phyloP scores from a whole-genome alignment of 257 asterid species.

The Nicotiana attenuata region DNA sequence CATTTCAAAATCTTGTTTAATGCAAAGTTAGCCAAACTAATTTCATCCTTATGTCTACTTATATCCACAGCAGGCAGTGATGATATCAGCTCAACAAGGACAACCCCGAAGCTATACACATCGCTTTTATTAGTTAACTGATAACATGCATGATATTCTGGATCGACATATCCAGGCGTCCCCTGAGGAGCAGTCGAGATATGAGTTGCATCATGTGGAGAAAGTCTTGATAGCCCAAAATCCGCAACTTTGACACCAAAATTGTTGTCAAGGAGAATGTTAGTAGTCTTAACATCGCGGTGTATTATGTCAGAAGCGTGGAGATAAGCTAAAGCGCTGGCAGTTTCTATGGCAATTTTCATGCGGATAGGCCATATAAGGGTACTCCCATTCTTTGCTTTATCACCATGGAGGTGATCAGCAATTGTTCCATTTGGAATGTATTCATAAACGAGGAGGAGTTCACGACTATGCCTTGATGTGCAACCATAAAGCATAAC shows the following conservation, averaged over 20 bases:
- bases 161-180: constrained; percentile 57
- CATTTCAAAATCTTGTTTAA: constrained; percentile 30
- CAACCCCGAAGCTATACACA: constrained; percentile 59
- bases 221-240: constrained; percentile 51
- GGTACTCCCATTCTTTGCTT: constrained; percentile 4
- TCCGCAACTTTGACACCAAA: constrained; percentile 52
- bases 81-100: constrained; percentile 51
- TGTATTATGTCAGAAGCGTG: constrained; percentile 50
- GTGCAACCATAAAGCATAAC: constrained; percentile 56
- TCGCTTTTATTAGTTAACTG: constrained; percentile 46
- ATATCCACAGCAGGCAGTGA: constrained; percentile 52
- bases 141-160: constrained; percentile 40
- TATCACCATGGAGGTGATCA: constrained; percentile 50
- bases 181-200: constrained; percentile 61
- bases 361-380: constrained; percentile 41
- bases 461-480: constrained; percentile 42
- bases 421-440: constrained; percentile 50
- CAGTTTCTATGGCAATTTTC: constrained; percentile 50
- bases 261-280: constrained; percentile 45
- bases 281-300: constrained; percentile 50
- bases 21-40: constrained; percentile 46
- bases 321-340: constrained; percentile 47
- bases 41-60: constrained; percentile 36
- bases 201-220: constrained; percentile 35
- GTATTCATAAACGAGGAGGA: constrained; percentile 53